Conservation (phyloP, 352 stramenopile genomes). For the Phytophthora megakarya region DNA sequence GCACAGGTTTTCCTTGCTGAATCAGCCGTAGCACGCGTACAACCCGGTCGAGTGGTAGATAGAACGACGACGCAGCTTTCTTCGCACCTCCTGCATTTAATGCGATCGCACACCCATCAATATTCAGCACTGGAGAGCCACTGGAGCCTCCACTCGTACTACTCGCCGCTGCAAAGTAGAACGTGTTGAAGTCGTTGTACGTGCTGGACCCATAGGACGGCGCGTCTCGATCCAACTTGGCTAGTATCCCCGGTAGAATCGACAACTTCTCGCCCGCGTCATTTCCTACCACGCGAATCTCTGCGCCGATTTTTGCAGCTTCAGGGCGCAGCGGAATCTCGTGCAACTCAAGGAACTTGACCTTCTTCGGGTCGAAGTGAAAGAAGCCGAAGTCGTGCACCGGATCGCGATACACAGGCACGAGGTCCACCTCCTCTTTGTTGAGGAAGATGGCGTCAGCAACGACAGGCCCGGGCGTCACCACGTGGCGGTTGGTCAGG, state of each 20-base stretch:
- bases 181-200: slow-evolving; percentile 95
- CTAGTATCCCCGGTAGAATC: slow-evolving; percentile 90
- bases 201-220: slow-evolving; percentile 84
- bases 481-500: slow-evolving; percentile 93
- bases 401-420: slow-evolving; percentile 90
- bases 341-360: slow-evolving; percentile 87
- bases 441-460: slow-evolving; percentile 94
- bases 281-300: slow-evolving; percentile 93
- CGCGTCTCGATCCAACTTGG: slow-evolving; percentile 90
- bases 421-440: slow-evolving; percentile 92
- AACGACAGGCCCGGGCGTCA: slow-evolving; percentile 86
- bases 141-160: slow-evolving; percentile 90
- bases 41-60: slow-evolving; percentile 88
- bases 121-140: slow-evolving; percentile 89
- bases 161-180: slow-evolving; percentile 90
- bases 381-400: slow-evolving; percentile 95
- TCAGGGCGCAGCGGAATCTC: slow-evolving; percentile 90
- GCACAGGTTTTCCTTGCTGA: slow-evolving; percentile 54
- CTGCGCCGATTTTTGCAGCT: slow-evolving; percentile 85
- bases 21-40: slow-evolving; percentile 78
- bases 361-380: slow-evolving; percentile 85
- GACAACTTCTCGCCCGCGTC: slow-evolving; percentile 92
- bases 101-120: slow-evolving; percentile 88
- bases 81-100: slow-evolving; percentile 92
- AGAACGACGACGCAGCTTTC: slow-evolving; percentile 89